Conservation (phyloP, 1,139 yeast species). For the Yamadazyma jaroonii region DNA sequence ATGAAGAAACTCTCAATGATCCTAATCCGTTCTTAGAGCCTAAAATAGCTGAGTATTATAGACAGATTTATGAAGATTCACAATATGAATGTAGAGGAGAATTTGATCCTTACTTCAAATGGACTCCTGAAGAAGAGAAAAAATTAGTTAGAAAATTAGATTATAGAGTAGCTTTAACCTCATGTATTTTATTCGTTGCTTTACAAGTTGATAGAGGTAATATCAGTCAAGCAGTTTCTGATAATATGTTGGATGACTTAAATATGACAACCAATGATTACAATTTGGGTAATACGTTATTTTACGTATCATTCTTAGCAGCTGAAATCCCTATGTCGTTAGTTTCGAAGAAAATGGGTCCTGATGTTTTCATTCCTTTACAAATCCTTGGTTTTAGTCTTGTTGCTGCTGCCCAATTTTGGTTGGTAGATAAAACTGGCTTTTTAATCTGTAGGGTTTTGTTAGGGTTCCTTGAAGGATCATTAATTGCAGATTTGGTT, state of each 20-base stretch:
- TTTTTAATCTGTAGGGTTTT: slow-evolving; percentile 26
- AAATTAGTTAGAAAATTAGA: slow-evolving; percentile 27
- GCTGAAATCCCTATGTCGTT: slow-evolving; percentile 35
- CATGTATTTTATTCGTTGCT: slow-evolving; percentile 29
- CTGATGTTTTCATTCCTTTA: slow-evolving; percentile 32
- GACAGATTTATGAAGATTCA: slow-evolving; percentile 26
- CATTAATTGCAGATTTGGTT: slow-evolving; percentile 28
- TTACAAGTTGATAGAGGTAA: slow-evolving; percentile 32
- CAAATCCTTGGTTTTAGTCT: slow-evolving; percentile 26
- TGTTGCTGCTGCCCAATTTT: slow-evolving; percentile 25
- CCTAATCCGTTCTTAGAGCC: slow-evolving; percentile 30
- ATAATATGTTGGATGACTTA: slow-evolving; percentile 26
- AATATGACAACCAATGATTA: slow-evolving; percentile 26
- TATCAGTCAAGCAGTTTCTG: slow-evolving; percentile 28
- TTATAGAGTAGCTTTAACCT: slow-evolving; percentile 29
- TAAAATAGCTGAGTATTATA: slow-evolving; percentile 24
- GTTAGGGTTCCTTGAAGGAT: slow-evolving; percentile 30
- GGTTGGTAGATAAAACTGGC: slow-evolving; percentile 18
- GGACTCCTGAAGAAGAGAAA: slow-evolving; percentile 34
- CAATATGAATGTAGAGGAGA: slow-evolving; percentile 31
- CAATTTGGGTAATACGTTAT: slow-evolving; percentile 29
- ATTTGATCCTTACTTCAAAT: slow-evolving; percentile 34
- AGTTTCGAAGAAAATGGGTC: slow-evolving; percentile 29
- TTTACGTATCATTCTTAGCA: slow-evolving; percentile 28
- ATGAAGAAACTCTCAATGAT: slow-evolving; percentile 3